Conservation (phyloP, 1,284 basidiomycete species). For the Trichosporon sp. region DNA sequence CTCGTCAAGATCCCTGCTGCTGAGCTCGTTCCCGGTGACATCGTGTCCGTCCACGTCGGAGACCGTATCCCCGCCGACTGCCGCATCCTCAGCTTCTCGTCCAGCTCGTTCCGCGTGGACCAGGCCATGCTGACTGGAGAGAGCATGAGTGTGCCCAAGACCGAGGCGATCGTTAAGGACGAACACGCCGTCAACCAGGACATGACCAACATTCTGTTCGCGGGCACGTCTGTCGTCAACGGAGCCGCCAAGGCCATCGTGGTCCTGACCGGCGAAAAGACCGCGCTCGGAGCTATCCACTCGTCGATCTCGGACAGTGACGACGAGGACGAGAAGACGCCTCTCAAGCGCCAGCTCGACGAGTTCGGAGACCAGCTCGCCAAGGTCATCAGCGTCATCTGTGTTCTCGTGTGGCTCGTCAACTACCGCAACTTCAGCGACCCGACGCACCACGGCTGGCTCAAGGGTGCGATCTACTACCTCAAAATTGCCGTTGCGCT, state of each 20-base stretch:
- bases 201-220: constrained; percentile 90
- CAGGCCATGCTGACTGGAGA: constrained; percentile 94
- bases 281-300: constrained; percentile 92
- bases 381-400: constrained; percentile 92
- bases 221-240: constrained; percentile 89
- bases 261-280: constrained; percentile 72
- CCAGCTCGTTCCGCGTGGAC: constrained; percentile 78
- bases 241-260: constrained; percentile 79
- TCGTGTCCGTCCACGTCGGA: constrained; percentile 80
- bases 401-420: constrained; percentile 90
- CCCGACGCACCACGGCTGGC: constrained; percentile 75
- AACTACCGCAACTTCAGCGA: constrained; percentile 92
- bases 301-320: constrained; percentile 62
- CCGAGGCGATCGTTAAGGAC: constrained; percentile 61
- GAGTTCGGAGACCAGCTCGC: constrained; percentile 94
- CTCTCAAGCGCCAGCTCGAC: constrained; percentile 88
- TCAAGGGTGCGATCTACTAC: constrained; percentile 93
- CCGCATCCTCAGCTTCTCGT: constrained; percentile 77
- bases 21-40: constrained; percentile 87
- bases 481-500: constrained; percentile 96
- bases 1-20: constrained; percentile 70
- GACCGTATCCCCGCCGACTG: constrained; percentile 94
- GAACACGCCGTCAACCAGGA: constrained; percentile 84
- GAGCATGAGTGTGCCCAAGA: constrained; percentile 79
- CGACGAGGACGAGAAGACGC: constrained; percentile 73